These are phyloP conservation scores for Neostapfia colusana DNA, from an alignment of 176 grass and related monocot genomes.

Conservation along the genomic window DNA sequence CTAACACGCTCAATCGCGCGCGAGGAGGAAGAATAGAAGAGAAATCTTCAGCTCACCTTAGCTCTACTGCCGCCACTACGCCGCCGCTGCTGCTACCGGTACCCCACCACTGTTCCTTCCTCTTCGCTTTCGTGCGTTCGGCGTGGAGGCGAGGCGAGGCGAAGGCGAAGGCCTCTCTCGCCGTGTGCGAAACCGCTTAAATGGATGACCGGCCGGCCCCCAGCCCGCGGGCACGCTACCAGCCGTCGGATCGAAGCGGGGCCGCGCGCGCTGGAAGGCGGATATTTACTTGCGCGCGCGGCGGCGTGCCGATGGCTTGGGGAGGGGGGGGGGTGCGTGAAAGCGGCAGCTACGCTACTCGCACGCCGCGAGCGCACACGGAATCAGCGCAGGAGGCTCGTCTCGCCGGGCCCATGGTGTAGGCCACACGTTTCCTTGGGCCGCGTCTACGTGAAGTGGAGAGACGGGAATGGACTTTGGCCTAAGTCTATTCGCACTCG, in stretches of 20 bases:
- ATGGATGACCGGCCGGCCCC: constrained; percentile 42
- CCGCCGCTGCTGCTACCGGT: not conserved
- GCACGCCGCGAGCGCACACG: constrained; percentile 27
- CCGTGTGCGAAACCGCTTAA: constrained; percentile 32
- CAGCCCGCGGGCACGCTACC: not conserved
- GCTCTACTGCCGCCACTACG: not conserved
- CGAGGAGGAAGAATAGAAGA: too few species aligned
- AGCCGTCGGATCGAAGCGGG: constrained; percentile 23
- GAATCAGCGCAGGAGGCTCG: not conserved
- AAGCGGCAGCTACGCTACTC: constrained; percentile 20
- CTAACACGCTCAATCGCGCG: not conserved
- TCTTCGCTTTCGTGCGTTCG: not conserved
- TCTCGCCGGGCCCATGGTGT: not conserved
- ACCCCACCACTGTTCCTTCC: not conserved
- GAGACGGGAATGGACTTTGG: not conserved
- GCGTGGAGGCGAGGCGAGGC: not conserved
- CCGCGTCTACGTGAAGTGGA: not conserved
- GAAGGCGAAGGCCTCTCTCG: not conserved
- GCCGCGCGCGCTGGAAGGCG: not conserved
- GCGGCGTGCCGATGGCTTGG: not conserved
- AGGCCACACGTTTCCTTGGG: not conserved
- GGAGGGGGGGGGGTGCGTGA: not conserved
- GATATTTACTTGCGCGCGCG: not conserved
- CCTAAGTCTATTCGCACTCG: too few species aligned
- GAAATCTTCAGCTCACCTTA: constrained; percentile 25